Evolutionary conservation across 2,329 filamentous ascomycete genomes (phyloP).

Genomic region (Alternaria arborescens): DNA sequence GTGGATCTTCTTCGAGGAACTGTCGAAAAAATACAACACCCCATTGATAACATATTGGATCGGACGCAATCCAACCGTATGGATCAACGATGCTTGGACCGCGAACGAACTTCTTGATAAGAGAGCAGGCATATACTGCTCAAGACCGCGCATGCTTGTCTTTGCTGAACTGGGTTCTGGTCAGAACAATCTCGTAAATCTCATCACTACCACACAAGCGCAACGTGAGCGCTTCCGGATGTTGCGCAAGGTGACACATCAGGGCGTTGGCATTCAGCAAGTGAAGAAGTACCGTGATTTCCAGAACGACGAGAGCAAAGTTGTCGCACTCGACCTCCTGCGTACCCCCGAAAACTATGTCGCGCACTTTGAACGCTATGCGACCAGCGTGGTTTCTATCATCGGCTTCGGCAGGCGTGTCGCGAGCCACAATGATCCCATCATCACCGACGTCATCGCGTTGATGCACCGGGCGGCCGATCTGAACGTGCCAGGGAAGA

Average conservation of each 20-base stretch:
- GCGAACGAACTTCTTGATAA: slow-evolving; percentile 65
- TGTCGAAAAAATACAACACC: slow-evolving; percentile 60
- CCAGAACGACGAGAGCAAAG: slow-evolving; percentile 66
- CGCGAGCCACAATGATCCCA: slow-evolving; percentile 61
- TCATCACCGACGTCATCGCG: slow-evolving; percentile 67
- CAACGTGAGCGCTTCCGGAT: slow-evolving; percentile 45
- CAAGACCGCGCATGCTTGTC: slow-evolving; percentile 58
- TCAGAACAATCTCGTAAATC: slow-evolving; percentile 48
- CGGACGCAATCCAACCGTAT: slow-evolving; percentile 49
- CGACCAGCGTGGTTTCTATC: slow-evolving; percentile 63
- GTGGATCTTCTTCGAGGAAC: slow-evolving; percentile 66
- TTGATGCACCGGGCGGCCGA: slow-evolving; percentile 67
- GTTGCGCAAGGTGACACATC: slow-evolving; percentile 46
- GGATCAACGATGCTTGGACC: slow-evolving; percentile 57
- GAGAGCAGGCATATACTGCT: slow-evolving; percentile 61
- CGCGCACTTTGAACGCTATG: slow-evolving; percentile 63
- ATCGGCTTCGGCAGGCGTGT: slow-evolving; percentile 66
- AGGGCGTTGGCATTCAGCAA: slow-evolving; percentile 57
- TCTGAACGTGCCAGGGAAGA: slow-evolving; percentile 59
- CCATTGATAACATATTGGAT: slow-evolving; percentile 67
- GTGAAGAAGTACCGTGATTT: slow-evolving; percentile 64
- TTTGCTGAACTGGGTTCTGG: slow-evolving; percentile 51
- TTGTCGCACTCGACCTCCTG: slow-evolving; percentile 61
- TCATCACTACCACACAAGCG: slow-evolving; percentile 42
- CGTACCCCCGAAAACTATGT: slow-evolving; percentile 58